Evolutionary conservation across 352 stramenopile genomes (phyloP).

Genomic region (Phytophthora idaei): DNA sequence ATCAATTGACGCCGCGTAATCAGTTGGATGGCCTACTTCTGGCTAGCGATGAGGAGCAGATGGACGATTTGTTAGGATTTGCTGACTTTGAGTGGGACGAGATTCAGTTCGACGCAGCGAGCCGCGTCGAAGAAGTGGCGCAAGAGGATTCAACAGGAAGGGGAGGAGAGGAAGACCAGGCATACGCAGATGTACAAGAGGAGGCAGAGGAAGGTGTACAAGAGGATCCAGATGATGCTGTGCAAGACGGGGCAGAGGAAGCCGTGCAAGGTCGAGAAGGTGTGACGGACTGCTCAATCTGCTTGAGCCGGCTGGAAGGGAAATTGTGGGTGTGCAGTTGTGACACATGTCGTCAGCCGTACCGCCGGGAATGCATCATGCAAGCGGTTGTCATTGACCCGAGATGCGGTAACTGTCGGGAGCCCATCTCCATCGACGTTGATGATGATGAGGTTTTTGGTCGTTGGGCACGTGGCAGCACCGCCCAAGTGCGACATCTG

Average conservation of each 20-base stretch:
- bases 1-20: not conserved
- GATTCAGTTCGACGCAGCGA: not conserved
- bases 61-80: not conserved
- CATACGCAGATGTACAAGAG: too few relatives aligned
- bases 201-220: too few relatives aligned
- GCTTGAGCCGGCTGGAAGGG: not conserved
- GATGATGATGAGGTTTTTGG: conserved; percentile 4
- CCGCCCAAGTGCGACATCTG: not conserved
- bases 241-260: too few relatives aligned
- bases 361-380: not conserved
- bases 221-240: too few relatives aligned
- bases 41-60: too few relatives aligned
- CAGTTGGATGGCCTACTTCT: too few relatives aligned
- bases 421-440: not conserved
- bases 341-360: conserved; percentile 1
- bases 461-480: not conserved
- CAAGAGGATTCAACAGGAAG: not conserved
- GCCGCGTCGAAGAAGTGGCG: not conserved
- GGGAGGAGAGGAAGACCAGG: too few relatives aligned
- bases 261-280: not conserved
- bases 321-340: not conserved
- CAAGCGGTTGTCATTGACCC: not conserved
- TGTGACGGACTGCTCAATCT: not conserved
- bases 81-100: not conserved
- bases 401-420: not conserved